Percentiles rank a stretch among this genome's conserved stretches.
phyloP scores from a whole-genome alignment of 1,284 basidiomycete species.

The Uromyces viciae-fabae region DNA sequence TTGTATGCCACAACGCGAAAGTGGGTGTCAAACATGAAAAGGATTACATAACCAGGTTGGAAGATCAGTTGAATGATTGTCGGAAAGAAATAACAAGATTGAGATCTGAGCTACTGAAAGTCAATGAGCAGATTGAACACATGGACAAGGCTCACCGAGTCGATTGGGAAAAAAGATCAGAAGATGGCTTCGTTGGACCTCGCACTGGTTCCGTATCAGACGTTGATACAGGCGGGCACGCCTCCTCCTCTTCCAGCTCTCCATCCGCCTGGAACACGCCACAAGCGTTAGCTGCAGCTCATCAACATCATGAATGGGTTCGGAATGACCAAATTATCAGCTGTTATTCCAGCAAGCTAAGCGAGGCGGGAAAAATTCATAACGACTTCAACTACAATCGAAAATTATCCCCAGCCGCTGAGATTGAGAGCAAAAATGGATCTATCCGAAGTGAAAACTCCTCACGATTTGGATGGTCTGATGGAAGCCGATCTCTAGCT shows the following conservation, averaged over 20 bases:
- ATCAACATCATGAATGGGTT: not conserved
- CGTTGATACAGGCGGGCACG: not conserved
- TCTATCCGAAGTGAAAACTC: not conserved
- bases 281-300: not conserved
- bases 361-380: not conserved
- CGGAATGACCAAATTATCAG: not conserved
- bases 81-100: constrained; percentile 8
- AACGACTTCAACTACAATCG: not conserved
- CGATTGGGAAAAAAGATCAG: not conserved
- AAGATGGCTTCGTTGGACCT: not conserved
- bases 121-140: not conserved
- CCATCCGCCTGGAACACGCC: not conserved
- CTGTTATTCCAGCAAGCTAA: too few species aligned
- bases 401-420: too few species aligned
- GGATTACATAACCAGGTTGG: not conserved
- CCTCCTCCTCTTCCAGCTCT: not conserved
- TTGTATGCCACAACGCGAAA: not conserved
- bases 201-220: not conserved
- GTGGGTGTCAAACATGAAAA: not conserved
- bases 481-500: not conserved
- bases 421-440: not conserved
- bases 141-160: constrained; percentile 7
- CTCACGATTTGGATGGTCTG: not conserved
- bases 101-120: not conserved
- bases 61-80: constrained; percentile 6